A percentile compares a stretch with the other conserved stretches of the same genome.
Conservation (phyloP, 1,284 basidiomycete genomes). For the Vanrija sp. region DNA sequence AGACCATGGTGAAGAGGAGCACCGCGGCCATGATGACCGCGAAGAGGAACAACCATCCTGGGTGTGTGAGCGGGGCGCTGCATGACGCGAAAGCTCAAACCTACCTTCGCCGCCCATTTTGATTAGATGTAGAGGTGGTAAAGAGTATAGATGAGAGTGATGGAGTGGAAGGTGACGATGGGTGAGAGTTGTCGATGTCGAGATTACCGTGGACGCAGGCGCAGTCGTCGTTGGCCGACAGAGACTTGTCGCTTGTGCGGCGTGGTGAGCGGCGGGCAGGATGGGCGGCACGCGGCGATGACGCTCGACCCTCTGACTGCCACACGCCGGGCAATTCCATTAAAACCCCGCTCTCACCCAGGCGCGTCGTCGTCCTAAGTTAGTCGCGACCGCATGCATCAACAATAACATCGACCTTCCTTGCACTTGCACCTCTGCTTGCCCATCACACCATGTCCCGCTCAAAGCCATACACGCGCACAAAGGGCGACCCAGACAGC, state of each 20-base stretch:
- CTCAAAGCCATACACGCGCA: slow-evolving; percentile 23
- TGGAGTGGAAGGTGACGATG: neutral
- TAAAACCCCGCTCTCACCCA: too few species aligned
- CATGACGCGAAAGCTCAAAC: slow-evolving; percentile 3
- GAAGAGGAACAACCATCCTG: slow-evolving; percentile 92
- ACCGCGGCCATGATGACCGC: slow-evolving; percentile 88
- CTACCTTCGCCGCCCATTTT: slow-evolving; percentile 47
- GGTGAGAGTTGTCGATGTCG: neutral
- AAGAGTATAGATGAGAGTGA: neutral
- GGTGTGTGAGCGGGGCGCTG: neutral
- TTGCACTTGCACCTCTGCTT: neutral
- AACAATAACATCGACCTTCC: neutral
- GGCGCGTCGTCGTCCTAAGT: too few species aligned
- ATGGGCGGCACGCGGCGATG: too few species aligned
- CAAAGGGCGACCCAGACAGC: slow-evolving; percentile 23
- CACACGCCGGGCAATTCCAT: neutral
- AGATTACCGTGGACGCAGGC: neutral
- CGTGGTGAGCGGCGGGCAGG: too few species aligned
- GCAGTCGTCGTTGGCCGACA: neutral
- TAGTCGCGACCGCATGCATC: neutral
- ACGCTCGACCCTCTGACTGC: too few species aligned
- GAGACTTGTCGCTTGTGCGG: too few species aligned
- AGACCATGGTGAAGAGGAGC: slow-evolving; percentile 93
- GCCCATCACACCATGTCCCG: slow-evolving; percentile 12
- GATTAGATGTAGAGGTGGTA: slow-evolving; percentile 4